Base-by-base conservation (phyloP, 371 early-diverging fungal genomes). In the Fennellomyces sp. region DNA sequence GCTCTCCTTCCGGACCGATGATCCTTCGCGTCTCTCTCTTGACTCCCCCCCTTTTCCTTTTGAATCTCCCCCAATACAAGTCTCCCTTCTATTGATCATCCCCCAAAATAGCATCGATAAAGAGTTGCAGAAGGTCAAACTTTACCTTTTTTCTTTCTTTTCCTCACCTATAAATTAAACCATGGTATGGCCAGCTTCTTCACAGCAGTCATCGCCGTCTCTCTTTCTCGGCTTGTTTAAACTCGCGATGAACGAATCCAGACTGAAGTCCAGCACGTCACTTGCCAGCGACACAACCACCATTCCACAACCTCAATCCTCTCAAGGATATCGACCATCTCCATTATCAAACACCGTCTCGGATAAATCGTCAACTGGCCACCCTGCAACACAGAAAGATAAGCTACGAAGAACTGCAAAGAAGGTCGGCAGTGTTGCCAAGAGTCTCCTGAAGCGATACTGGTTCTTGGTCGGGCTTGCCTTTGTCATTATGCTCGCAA, bases 381-480 rank as follows among this genome's bases (percentile, higher is more conserved):
- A 45, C n/a, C 45, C 45, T 23, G 5, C n/a, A 5, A 45, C 45
- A 15, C 19, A 25, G 23, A 45, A 45, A 45, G 21, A 45, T 11
- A 45, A 45, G n/a, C 23, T 45, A 45, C 45, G 45, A 23, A 45
- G n/a, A 27, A 5, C 3, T 23, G 45, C 23, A 17, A 45, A 45
- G 23, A 45, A 45, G 3, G 0, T 25, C 8, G 5, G 45, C 12
- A 12, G 2, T 33, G 52, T 33, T 19, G 35, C 41, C 23, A 35
- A 35, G 10, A 26, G 26, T 39, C 47, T 55, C 25, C 33, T 67
- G 19, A 67, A 67, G 48, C 63, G 64, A 31, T 69, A 81, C 51
- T 83, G 84, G 84, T 84, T 84, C 56, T 64, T 80, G 21, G 56
- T 83, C 47, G 87, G 88, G 1, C 78, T 89, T 19, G 72, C 70